Percentiles rank a stretch among this genome's conserved stretches.
phyloP scores from a whole-genome alignment of 139 green algal species.

The Chlorella sorokiniana region DNA sequence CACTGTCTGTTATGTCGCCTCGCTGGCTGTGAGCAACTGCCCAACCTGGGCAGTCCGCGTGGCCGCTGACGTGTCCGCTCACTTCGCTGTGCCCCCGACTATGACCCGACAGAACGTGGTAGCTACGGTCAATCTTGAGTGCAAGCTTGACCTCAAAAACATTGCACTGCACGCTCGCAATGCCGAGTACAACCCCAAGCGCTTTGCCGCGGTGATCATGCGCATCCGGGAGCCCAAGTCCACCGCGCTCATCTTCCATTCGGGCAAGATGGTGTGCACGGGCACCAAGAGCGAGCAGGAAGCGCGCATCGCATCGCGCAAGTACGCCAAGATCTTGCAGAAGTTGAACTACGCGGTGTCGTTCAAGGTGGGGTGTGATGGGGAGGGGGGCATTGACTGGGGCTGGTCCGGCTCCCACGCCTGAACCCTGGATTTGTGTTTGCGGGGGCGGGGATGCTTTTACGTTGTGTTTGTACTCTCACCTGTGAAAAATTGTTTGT shows the following conservation, averaged over 20 bases:
- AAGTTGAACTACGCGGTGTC: conserved; percentile 84
- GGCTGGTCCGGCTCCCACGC: too few relatives aligned
- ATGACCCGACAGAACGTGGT: conserved; percentile 88
- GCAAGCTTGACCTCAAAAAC: conserved; percentile 93
- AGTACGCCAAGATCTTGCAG: conserved; percentile 95
- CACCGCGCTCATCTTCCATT: conserved; percentile 98
- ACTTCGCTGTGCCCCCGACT: not conserved
- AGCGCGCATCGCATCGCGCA: conserved; percentile 68
- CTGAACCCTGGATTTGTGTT: too few relatives aligned
- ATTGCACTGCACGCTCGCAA: conserved; percentile 97
- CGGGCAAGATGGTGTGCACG: conserved; percentile 97
- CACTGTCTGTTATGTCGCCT: too few relatives aligned
- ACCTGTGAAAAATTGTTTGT: too few relatives aligned
- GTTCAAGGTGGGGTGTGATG: conserved; percentile 89
- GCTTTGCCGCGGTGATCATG: conserved; percentile 99
- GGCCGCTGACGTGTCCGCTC: too few relatives aligned
- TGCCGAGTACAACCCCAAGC: conserved; percentile 99
- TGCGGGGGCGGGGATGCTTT: too few relatives aligned
- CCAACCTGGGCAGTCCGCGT: too few relatives aligned
- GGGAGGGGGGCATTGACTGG: too few relatives aligned
- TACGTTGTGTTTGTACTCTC: not conserved
- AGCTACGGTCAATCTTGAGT: conserved; percentile 94
- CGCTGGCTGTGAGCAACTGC: too few relatives aligned
- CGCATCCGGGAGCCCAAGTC: conserved; percentile 98
- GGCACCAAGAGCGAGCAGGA: conserved; percentile 90